phyloP scores from a whole-genome alignment of 208 protist species.

The Trypanosoma scelopori region DNA sequence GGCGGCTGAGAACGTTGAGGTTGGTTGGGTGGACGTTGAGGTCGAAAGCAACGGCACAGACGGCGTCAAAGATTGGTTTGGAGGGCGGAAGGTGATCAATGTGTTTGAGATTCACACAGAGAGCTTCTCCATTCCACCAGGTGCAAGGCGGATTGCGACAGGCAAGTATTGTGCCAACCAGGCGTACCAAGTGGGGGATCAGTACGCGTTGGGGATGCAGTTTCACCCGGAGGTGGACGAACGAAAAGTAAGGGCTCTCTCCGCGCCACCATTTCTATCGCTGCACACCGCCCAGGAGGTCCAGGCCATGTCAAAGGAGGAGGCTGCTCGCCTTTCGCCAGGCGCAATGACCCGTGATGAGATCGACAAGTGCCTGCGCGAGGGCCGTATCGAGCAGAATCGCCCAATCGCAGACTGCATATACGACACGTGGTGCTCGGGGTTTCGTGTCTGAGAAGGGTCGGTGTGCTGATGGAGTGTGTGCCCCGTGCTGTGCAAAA shows the following conservation, averaged over 20 bases:
- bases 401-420: slow-evolving; percentile 27
- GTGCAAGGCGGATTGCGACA: slow-evolving; percentile 23
- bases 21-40: slow-evolving; percentile 25
- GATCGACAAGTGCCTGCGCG: slow-evolving; percentile 11
- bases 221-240: slow-evolving; percentile 37
- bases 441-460: slow-evolving; percentile 18
- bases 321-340: slow-evolving; percentile 8
- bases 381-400: slow-evolving; percentile 27
- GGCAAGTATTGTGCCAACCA: slow-evolving; percentile 32
- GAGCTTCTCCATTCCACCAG: slow-evolving; percentile 29
- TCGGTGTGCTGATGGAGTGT: no score
- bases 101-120: slow-evolving; percentile 38
- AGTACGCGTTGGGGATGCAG: slow-evolving; percentile 37
- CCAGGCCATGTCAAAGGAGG: slow-evolving; percentile 17
- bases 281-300: slow-evolving; percentile 24
- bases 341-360: slow-evolving; percentile 23
- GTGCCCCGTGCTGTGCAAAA: slow-evolving; percentile 1
- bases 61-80: slow-evolving; percentile 35
- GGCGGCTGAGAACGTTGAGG: slow-evolving; percentile 19
- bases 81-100: slow-evolving; percentile 19
- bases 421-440: slow-evolving; percentile 35
- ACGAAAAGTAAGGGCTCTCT: slow-evolving; percentile 24
- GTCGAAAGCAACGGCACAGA: slow-evolving; percentile 8
- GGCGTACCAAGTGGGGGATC: slow-evolving; percentile 34
- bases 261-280: neutral